Evolutionary conservation across 2,329 filamentous ascomycete genomes (phyloP), one percentile per base, ranked within the genome.

Genomic region (Metarhizium guizhouense): DNA sequence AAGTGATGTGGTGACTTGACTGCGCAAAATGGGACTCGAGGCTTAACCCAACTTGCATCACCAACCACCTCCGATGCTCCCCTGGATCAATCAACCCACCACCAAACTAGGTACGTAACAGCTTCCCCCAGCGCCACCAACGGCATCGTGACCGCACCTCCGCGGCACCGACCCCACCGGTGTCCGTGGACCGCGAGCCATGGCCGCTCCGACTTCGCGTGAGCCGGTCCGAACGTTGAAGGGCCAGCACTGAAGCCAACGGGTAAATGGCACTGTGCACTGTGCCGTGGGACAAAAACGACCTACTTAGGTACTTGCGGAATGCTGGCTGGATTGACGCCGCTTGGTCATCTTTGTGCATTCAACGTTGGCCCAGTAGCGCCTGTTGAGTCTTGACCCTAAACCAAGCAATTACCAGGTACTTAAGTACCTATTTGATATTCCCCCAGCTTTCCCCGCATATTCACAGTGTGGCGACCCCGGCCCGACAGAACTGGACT

Each of bases 121-220:
- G 54, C 42, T 48, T 51, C 30, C 25, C 25, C n/a, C 40, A 48
- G 34, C 32, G 32, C n/a, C 50, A 6, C 14, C 34, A n/a, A 18
- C 42, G 25, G 25, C 29, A 14, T 18, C 8, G 18, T 16, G 18
- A n/a, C 20, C 34, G 51, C 36, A 45, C n/a, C 34, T 42, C 34
- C 25, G 43, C 50, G 50, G 54, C 42, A 40, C 20, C 40, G 40
- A 34, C 49, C 14, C 49, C 42, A 48, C 30, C 54, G 49, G 54
- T 7, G 40, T 32, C 49, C 54, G 54, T 55, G 54, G 54, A 47
- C 52, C 30, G 52, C 52, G 43, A 34, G 10, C 14, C 47, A 18
- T 32, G 25, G 42, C 42, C 16, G 52, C 42, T 32, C 42, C 51
- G 51, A 45, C n/a, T 45, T 45, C 42, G 42, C 11, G 42, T 45